Evolutionary conservation across 2,329 filamentous ascomycete genomes (phyloP).

Genomic region (Coleophoma cylindrospora): DNA sequence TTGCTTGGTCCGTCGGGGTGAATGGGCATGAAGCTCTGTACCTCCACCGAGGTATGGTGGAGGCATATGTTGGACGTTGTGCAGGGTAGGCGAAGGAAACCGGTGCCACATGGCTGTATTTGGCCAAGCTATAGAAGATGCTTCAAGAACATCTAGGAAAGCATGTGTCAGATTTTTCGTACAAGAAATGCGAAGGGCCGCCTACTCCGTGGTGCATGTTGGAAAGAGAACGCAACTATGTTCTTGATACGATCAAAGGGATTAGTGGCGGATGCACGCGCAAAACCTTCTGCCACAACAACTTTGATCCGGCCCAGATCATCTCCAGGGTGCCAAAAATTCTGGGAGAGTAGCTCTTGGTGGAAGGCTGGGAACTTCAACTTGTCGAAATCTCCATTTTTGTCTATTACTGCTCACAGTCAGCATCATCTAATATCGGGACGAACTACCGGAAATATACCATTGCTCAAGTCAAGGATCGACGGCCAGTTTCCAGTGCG

Average conservation of each 20-base stretch:
- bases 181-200: slow-evolving; percentile 3
- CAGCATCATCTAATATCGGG: neutral
- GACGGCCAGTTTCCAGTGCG: slow-evolving; percentile 45
- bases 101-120: slow-evolving; percentile 65
- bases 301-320: slow-evolving; percentile 71
- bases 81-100: slow-evolving; percentile 10
- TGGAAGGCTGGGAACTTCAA: slow-evolving; percentile 72
- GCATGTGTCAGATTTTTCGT: neutral
- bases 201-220: slow-evolving; percentile 74
- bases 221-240: slow-evolving; percentile 74
- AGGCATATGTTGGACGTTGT: too few relatives aligned
- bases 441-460: slow-evolving; percentile 28
- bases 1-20: slow-evolving; percentile 38
- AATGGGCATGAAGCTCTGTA: slow-evolving; percentile 57
- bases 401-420: slow-evolving; percentile 20
- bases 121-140: slow-evolving; percentile 74
- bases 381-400: slow-evolving; percentile 47
- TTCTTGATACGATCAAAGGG: slow-evolving; percentile 67
- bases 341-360: slow-evolving; percentile 61
- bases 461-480: slow-evolving; percentile 34
- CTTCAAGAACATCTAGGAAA: slow-evolving; percentile 63
- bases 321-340: slow-evolving; percentile 67
- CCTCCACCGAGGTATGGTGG: neutral
- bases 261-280: slow-evolving; percentile 41
- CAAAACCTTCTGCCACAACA: slow-evolving; percentile 68